Conservation (phyloP, 169 alveolate species). For the Eimeria acervulina region DNA sequence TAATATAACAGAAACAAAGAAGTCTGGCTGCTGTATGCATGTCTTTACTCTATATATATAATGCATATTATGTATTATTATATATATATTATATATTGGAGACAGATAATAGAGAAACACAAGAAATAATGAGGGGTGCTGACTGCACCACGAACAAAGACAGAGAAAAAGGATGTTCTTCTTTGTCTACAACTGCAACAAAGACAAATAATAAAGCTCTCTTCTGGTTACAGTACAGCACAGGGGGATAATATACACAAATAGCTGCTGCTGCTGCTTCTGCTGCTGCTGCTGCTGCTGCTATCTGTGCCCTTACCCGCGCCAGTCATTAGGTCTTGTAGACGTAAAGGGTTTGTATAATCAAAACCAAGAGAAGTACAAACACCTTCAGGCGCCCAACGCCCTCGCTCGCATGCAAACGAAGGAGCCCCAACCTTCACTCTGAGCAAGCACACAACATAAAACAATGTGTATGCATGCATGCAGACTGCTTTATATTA, state of each 20-base stretch:
- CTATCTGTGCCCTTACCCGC: not conserved
- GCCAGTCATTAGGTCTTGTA: not conserved
- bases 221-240: not conserved
- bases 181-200: too few relatives aligned
- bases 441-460: conserved; percentile 9
- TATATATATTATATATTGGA: too few relatives aligned
- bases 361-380: not conserved
- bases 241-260: not conserved
- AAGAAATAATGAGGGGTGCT: not conserved
- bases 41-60: too few relatives aligned
- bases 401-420: not conserved
- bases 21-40: too few relatives aligned
- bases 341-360: not conserved
- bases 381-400: not conserved
- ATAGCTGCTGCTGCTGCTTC: not conserved
- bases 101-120: too few relatives aligned
- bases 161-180: too few relatives aligned
- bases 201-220: not conserved
- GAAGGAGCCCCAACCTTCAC: not conserved
- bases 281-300: conserved; percentile 16
- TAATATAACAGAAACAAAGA: too few relatives aligned
- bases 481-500: too few relatives aligned
- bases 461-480: too few relatives aligned
- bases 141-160: too few relatives aligned
- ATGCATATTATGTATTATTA: too few relatives aligned